Percentiles rank a stretch among this genome's conserved stretches.
Conservation (phyloP, 805 yeast genomes). For the Metschnikowia borealis region DNA sequence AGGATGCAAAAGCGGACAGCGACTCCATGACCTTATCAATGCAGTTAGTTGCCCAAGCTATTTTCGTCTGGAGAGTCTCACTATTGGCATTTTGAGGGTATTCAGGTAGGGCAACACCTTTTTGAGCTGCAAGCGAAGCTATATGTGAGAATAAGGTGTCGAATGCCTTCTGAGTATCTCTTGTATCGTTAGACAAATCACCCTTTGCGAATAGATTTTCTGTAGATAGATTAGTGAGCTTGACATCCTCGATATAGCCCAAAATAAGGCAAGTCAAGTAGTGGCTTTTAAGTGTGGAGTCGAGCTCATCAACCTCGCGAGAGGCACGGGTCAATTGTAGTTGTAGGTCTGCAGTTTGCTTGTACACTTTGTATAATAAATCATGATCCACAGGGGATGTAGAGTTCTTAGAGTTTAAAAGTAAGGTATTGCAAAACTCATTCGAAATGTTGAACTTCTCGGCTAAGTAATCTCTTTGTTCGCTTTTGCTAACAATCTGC, state of each 20-base stretch:
- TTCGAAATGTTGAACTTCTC: conserved; percentile 30
- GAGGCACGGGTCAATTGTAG: conserved; percentile 23
- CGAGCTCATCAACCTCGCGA: conserved; percentile 28
- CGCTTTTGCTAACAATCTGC: conserved; percentile 28
- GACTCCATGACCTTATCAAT: conserved; percentile 30
- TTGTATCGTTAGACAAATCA: neutral
- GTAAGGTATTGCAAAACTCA: conserved; percentile 29
- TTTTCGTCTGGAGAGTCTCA: conserved; percentile 22
- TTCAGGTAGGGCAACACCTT: conserved; percentile 37
- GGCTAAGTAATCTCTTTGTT: conserved; percentile 27
- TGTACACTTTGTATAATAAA: conserved; percentile 29
- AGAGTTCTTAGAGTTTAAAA: conserved; percentile 15
- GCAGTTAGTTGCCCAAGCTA: conserved; percentile 38
- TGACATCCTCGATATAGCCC: conserved; percentile 46
- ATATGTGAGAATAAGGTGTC: conserved; percentile 46
- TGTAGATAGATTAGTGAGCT: conserved; percentile 14
- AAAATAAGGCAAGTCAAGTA: conserved; percentile 42
- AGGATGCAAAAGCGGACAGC: neutral
- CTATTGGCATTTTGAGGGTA: conserved; percentile 10
- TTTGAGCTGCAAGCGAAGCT: conserved; percentile 44
- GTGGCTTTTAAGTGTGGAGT: conserved; percentile 34
- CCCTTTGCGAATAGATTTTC: conserved; percentile 6
- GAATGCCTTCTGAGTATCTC: conserved; percentile 20
- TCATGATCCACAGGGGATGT: conserved; percentile 25
- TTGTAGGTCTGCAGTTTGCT: conserved; percentile 31